Evolutionary conservation across 2,329 filamentous ascomycete species (phyloP), one percentile per base, ranked within the genome.

Genomic region (Microascus cirrosus): DNA sequence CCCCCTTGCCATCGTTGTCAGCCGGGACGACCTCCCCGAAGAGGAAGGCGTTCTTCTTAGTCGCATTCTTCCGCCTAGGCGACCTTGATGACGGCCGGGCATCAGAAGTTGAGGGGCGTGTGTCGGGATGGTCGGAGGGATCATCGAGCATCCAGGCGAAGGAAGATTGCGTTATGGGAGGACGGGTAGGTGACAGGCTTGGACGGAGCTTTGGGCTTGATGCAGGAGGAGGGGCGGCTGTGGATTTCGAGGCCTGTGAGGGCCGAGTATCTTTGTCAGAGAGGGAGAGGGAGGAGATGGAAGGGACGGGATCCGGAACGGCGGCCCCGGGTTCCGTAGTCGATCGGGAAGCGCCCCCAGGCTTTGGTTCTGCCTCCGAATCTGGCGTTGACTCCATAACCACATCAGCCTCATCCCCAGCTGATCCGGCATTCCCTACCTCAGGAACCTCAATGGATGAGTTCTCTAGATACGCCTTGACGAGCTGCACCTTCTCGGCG

Each of bases 121-220:
- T 59, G 0, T 73, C 66, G 62, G 80, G 78, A 2, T 78, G 80
- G 62, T 85, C 84, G 2, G 79, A 80, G 62, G 28, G 28, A 8
- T 32, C 28, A 8, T 85, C 84, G 2, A 91, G 75, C 86, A 91
- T 91, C 85, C 86, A 90, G 1, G 87, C 85, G 68, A 90, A 91
- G 3, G 85, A 87, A 8, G 87, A 90, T 62, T 89, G 86, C 1
- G 86, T 85, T 36, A 90, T 76, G 0, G 79, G 82, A 3, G 86
- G 87, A 24, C 85, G 78, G 22, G 82, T 82, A 0, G 81, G 82
- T 18, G 83, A 77, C 1, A 80, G 60, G 15, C 12, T 54, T 8
- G 53, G 57, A 7, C 39, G 28, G 56, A 48, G 36, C 36, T 52
- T 45, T 50, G 52, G 11, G 48, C 32, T 42, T 32, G 51, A 28